Evolutionary conservation across 2,329 filamentous ascomycete genomes (phyloP), one percentile per base, ranked within the genome.

Genomic region (Thermothelomyces thermophilus): DNA sequence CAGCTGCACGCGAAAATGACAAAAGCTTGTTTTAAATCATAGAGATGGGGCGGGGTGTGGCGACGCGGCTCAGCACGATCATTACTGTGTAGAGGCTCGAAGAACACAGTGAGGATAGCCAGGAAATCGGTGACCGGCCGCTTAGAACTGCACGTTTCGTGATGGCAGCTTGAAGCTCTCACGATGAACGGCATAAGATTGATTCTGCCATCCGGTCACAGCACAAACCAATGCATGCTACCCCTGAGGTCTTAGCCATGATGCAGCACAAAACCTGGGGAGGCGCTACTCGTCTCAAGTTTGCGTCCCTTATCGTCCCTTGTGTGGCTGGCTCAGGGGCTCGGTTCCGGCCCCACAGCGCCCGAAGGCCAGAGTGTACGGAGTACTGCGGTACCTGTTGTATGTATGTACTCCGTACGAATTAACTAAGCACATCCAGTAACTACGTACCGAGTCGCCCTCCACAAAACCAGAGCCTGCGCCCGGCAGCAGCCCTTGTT

Each of bases 191-290:
- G 70, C 70, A 72, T 71, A 70, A 72, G 66, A 72, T 68, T 65
- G 70, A 60, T 67, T 69, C 60, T 65, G 64, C 65, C 67, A 68
- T 71, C 70, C 71, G 70, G 71, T 73, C 69, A 67, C 69, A 72
- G 69, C 67, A 67, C 61, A 61, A 63, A 59, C 61, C 62, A 62
- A 63, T 51, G 61, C 61, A 60, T 22, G 56, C 50, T 53, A 51
- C 52, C 52, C 58, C 58, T 66, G 65, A 58, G 62, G 63, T 64
- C 62, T 59, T 64, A 63, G 60, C 61, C 60, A 57, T 56, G 55
- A 63, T 63, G 60, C 63, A 61, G 63, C 60, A 62, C 57, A 58
- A 58, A 50, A 61, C 56, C 54, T 58, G 63, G 63, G 64, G 66
- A 64, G 13, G 66, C 64, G 63, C 62, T 62, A 62, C 63, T 70